Conservation (phyloP, 108 stramenopile genomes). For the Bacterosira constricta region DNA sequence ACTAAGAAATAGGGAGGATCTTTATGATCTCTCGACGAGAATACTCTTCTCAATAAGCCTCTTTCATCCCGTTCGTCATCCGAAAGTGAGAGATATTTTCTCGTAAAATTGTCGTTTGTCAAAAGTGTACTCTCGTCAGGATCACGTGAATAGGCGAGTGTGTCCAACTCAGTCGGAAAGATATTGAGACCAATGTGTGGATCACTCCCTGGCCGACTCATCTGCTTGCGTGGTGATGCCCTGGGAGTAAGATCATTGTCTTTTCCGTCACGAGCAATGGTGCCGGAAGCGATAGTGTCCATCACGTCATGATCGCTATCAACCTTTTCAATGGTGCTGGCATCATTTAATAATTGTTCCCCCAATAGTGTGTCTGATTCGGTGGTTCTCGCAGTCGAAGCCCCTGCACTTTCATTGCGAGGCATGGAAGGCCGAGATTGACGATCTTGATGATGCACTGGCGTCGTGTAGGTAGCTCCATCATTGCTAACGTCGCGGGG, state of each 20-base stretch:
- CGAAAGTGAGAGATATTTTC: neutral
- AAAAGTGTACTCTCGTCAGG: conserved; percentile 28
- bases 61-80: neutral
- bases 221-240: neutral
- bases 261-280: neutral
- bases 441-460: neutral
- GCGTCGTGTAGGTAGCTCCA: neutral
- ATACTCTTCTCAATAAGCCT: neutral
- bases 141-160: conserved; percentile 38
- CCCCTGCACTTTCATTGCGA: conserved; percentile 16
- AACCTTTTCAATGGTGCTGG: conserved; percentile 14
- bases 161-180: conserved; percentile 14
- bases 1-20: conserved; percentile 21
- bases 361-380: conserved; percentile 34
- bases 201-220: neutral
- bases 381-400: conserved; percentile 7
- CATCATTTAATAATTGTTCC: conserved; percentile 21
- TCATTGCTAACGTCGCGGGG: no score
- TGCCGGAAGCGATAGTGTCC: neutral
- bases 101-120: conserved; percentile 13
- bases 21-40: neutral
- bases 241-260: neutral
- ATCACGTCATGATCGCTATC: conserved; percentile 7
- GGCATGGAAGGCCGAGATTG: conserved; percentile 3
- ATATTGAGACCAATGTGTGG: conserved; percentile 26